phyloP scores from a whole-genome alignment of 768 basidiomycete genomes.

The Amanita rubescens region DNA sequence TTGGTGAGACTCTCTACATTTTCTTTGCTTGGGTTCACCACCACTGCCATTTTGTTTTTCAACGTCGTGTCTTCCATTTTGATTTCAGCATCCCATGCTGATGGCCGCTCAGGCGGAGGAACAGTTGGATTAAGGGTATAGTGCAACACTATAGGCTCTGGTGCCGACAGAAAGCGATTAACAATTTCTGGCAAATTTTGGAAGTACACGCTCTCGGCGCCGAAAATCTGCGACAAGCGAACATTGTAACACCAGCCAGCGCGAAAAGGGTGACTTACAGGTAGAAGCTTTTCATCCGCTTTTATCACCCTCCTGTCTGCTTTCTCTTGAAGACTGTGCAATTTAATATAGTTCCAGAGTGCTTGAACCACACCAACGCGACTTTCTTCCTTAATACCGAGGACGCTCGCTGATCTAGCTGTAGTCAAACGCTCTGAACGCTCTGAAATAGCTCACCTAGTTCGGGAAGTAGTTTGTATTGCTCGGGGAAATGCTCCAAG shows the following conservation, averaged over 20 bases:
- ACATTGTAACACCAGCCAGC: not conserved
- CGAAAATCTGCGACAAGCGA: conserved; percentile 48
- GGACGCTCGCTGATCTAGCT: conserved; percentile 35
- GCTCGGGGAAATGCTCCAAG: conserved; percentile 81
- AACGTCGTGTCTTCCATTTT: conserved; percentile 75
- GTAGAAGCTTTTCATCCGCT: conserved; percentile 59
- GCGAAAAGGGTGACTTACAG: conserved; percentile 32
- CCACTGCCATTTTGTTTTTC: conserved; percentile 71
- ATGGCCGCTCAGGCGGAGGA: conserved; percentile 59
- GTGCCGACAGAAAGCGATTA: conserved; percentile 68
- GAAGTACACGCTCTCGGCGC: conserved; percentile 63
- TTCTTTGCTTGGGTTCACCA: conserved; percentile 63
- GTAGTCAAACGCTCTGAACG: conserved; percentile 2
- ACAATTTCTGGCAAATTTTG: conserved; percentile 79
- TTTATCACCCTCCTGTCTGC: conserved; percentile 64
- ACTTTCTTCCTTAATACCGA: conserved; percentile 82
- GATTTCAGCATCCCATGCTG: conserved; percentile 83
- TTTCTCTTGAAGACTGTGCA: conserved; percentile 77
- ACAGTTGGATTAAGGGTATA: conserved; percentile 62
- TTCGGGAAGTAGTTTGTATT: conserved; percentile 72
- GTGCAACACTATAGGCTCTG: conserved; percentile 76
- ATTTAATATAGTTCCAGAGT: conserved; percentile 90
- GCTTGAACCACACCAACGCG: conserved; percentile 74
- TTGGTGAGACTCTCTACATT: conserved; percentile 57
- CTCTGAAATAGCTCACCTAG: conserved; percentile 41